Evolutionary conservation across 2,329 filamentous ascomycete genomes (phyloP), one percentile per base, ranked within the genome.

Genomic region (Ophiostoma triangulosporum): DNA sequence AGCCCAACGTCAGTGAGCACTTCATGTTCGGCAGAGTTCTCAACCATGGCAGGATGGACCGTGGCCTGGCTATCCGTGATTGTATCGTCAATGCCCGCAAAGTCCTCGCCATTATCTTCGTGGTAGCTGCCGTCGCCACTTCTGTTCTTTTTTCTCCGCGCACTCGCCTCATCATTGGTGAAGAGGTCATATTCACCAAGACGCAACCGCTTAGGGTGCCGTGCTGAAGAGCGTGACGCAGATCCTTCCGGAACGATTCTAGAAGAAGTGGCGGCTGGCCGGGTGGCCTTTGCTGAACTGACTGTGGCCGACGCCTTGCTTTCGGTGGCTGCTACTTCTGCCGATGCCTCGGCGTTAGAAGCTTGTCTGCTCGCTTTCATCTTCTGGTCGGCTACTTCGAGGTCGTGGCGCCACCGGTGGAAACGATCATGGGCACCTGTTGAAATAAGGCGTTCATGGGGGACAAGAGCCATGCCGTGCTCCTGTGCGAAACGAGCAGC

Each of bases 401-500:
- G 72, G 61, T 95, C 90, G 20, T 81, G 74, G 50, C 73, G 72
- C 93, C 93, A 98, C 56, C 82, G 80, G 45, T 80, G 63, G 71
- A 84, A 97, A 40, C 93, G 83, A 55, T 93, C 84, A 57, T 76
- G 75, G 17, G 93, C 86, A 58, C 81, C 84, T 52, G 77, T 81
- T 3, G 91, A 94, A n/a, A 96, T 75, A 17, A 98, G 73, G 43
- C 74, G 75, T 43, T 93, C 85, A 61, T 88, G 82, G 6, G 81
- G 76, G n/a, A 89, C 74, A 11, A 88, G 73, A 0, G 77, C 70
- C 64, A 97, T 80, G 8, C 86, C 83, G 60, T 89, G 78, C 56
- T 91, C 82, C 57, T 79, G 78, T 0, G 91, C 93, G 67, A 94
- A 98, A n/a, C 84, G 78, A 43, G 79, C 84, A 15, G 93, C 93